Evolutionary conservation across 257 asterid species (phyloP).

Genomic region (Solanum chiquidenum): DNA sequence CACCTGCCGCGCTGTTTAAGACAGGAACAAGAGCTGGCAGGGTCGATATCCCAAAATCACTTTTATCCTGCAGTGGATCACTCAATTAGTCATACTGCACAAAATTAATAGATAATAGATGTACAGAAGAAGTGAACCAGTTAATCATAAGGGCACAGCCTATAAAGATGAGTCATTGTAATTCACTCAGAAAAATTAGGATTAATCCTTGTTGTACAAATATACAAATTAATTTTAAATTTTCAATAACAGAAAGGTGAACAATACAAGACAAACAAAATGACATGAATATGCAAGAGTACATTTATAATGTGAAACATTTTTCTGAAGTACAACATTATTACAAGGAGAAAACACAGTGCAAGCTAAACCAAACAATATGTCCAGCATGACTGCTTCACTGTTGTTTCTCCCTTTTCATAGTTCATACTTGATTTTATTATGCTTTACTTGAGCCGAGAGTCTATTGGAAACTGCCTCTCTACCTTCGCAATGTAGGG

Average conservation of each 20-base stretch:
- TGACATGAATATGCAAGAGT: background rate
- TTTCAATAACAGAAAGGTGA: background rate
- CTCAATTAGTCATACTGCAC: background rate
- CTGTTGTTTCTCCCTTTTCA: background rate
- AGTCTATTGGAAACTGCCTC: background rate
- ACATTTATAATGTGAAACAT: background rate
- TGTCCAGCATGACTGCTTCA: background rate
- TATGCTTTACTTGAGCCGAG: background rate
- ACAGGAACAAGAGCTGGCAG: slow-evolving; percentile 98
- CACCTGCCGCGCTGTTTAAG: slow-evolving; percentile 84
- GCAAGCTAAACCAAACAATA: background rate
- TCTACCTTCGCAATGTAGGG: background rate
- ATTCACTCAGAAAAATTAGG: background rate
- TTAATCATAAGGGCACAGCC: background rate
- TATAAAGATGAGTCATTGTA: background rate
- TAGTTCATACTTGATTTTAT: background rate
- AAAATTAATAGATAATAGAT: background rate
- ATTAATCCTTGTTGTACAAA: background rate
- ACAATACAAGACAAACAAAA: background rate
- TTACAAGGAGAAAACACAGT: background rate
- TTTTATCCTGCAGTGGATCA: slow-evolving; percentile 64
- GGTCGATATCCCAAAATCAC: slow-evolving; percentile 87
- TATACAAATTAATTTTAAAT: background rate
- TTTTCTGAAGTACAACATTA: background rate
- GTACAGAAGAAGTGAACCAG: background rate